A percentile compares a stretch with the other conserved stretches of the same genome.
These are phyloP conservation scores for Penicillium aurantiogriseum DNA, from an alignment of 2,329 filamentous ascomycete species.

Conservation along the genomic window DNA sequence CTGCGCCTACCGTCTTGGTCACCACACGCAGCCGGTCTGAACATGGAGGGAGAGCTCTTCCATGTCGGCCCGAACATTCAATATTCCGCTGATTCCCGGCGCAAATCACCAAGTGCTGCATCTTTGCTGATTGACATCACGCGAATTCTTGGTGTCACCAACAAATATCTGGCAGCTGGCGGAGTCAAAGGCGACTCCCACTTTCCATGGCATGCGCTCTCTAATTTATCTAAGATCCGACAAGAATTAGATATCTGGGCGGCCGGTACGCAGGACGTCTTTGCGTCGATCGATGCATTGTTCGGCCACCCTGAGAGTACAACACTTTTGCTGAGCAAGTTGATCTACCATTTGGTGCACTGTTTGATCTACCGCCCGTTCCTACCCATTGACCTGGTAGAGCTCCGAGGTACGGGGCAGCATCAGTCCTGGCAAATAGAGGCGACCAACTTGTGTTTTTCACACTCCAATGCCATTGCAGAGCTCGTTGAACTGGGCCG, in stretches of 20 bases:
- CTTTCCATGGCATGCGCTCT: constrained; percentile 86
- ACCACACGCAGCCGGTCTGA: constrained; percentile 58
- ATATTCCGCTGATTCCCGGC: constrained; percentile 66
- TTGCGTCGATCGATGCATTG: constrained; percentile 70
- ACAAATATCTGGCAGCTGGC: constrained; percentile 77
- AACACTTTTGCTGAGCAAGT: constrained; percentile 75
- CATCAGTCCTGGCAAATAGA: constrained; percentile 93
- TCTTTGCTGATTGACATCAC: constrained; percentile 83
- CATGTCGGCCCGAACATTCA: constrained; percentile 75
- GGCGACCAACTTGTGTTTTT: constrained; percentile 80
- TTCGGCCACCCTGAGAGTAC: constrained; percentile 78
- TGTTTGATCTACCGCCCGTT: constrained; percentile 86
- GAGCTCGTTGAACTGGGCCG: constrained; percentile 78
- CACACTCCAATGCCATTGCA: constrained; percentile 83
- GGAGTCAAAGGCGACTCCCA: constrained; percentile 87
- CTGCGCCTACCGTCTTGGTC: constrained; percentile 75
- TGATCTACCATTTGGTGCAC: constrained; percentile 83
- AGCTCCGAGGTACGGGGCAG: constrained; percentile 75
- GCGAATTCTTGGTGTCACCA: constrained; percentile 77
- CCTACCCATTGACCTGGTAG: constrained; percentile 76
- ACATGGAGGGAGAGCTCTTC: constrained; percentile 76
- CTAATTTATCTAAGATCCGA: constrained; percentile 79
- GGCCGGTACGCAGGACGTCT: constrained; percentile 74
- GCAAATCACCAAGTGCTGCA: constrained; percentile 70
- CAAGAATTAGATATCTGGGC: constrained; percentile 85